These are phyloP conservation scores for Exophiala mesophila DNA, from an alignment of 2,329 filamentous ascomycete species.

Conservation along the genomic window DNA sequence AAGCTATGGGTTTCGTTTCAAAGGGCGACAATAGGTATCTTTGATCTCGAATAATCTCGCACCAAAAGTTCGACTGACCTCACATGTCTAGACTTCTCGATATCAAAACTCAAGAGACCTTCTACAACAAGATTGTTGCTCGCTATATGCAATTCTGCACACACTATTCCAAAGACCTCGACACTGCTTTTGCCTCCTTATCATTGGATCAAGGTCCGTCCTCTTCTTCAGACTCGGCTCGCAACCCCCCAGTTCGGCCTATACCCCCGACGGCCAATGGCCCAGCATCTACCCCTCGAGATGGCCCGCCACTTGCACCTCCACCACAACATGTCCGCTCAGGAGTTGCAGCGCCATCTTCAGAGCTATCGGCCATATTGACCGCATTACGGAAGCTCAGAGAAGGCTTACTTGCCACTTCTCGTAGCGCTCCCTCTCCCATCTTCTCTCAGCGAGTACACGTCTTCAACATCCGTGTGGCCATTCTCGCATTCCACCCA, in stretches of 20 bases:
- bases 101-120: slow-evolving; percentile 72
- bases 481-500: slow-evolving; percentile 73
- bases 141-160: slow-evolving; percentile 88
- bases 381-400: slow-evolving; percentile 85
- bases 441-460: slow-evolving; percentile 81
- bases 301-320: neutral
- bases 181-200: slow-evolving; percentile 68
- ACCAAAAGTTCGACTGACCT: too few relatives aligned
- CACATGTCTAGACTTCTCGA: slow-evolving; percentile 64
- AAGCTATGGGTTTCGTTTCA: slow-evolving; percentile 77
- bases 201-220: slow-evolving; percentile 33
- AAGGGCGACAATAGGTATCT: slow-evolving; percentile 80
- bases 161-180: slow-evolving; percentile 65
- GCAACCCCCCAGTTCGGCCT: slow-evolving; percentile 33
- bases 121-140: slow-evolving; percentile 81
- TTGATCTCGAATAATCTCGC: slow-evolving; percentile 2
- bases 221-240: slow-evolving; percentile 35
- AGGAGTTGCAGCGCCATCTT: slow-evolving; percentile 38
- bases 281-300: slow-evolving; percentile 8
- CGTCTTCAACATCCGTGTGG: slow-evolving; percentile 81
- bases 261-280: slow-evolving; percentile 15
- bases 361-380: slow-evolving; percentile 68
- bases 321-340: slow-evolving; percentile 7
- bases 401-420: slow-evolving; percentile 72
- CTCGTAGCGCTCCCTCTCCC: slow-evolving; percentile 66